Evolutionary conservation across 345 rosid genomes (phyloP).

Genomic region (Noccaea bulbosa): DNA sequence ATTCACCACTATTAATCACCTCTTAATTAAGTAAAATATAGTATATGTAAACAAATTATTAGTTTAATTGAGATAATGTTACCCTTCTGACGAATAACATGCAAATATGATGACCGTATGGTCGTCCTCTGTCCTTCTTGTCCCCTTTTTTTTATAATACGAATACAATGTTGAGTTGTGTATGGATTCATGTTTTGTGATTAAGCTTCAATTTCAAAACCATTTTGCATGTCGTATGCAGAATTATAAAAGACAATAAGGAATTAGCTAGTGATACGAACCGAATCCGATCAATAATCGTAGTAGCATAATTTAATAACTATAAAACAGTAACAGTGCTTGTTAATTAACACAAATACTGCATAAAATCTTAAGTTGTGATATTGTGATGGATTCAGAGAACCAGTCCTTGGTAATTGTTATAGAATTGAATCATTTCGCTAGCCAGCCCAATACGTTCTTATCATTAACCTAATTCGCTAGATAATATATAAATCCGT

Average conservation of each 20-base stretch:
- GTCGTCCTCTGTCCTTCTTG: slow-evolving; percentile 43
- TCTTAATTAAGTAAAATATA: slow-evolving; percentile 18
- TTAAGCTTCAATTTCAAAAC: background rate
- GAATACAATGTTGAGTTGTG: slow-evolving; percentile 11
- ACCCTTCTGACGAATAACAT: slow-evolving; percentile 43
- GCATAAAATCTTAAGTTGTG: background rate
- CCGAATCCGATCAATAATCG: slow-evolving; percentile 17
- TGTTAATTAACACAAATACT: background rate
- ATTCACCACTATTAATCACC: slow-evolving; percentile 24
- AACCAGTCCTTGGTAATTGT: background rate
- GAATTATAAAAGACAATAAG: background rate
- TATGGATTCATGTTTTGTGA: slow-evolving; percentile 18
- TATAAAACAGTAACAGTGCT: background rate
- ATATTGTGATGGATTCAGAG: slow-evolving; percentile 4
- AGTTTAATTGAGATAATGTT: slow-evolving; percentile 39
- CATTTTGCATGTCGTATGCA: background rate
- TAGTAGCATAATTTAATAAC: background rate
- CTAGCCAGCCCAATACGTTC: background rate
- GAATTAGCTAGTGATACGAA: background rate
- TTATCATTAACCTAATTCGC: background rate
- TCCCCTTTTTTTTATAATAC: slow-evolving; percentile 21
- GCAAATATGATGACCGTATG: slow-evolving; percentile 40
- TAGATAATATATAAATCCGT: background rate
- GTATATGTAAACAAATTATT: background rate
- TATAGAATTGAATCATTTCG: background rate